Evolutionary conservation across 441 rosid genomes (phyloP), one percentile per base, ranked within the genome.

Genomic region (Manihot esculenta): DNA sequence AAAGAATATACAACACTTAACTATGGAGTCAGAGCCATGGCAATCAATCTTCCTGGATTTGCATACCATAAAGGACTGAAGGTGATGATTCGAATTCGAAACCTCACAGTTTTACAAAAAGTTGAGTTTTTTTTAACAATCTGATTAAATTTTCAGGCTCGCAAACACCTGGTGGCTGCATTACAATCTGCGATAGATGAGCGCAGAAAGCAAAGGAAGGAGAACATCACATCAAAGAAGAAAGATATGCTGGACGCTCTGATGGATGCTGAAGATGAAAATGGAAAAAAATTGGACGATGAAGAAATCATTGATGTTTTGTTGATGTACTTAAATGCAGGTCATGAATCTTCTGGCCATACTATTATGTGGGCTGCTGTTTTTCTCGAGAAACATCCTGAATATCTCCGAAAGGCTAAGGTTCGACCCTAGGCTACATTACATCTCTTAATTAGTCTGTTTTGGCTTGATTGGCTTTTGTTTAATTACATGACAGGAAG

Each of bases 281-380:
- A 87, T 3, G 89, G 95, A 35, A 78, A 83, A 75, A 80, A 70
- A 74, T 76, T 94, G 71, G 80, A 74, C 0, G 86, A 92, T 0
- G 88, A 92, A 64, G 97, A 94, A 38, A 88, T 92, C 77, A 86
- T 90, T 18, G 97, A 94, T 65, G 60, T 94, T 42, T 59, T 90
- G 66, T 14, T 94, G 41, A 92, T 90, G 97, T 94, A 94, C 77
- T 79, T 94, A 59, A 92, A 92, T 79, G 97, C 94, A 0, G 97
- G 97, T 64, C 97, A 94, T 71, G 97, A 92, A 80, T 92, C 99
- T 54, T 94, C 97, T 0, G 99, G 89, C 30, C 99, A 94, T 75
- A 81, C 86, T 68, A 88, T 82, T 1, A 94, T 89, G 90, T 92
- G 97, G 99, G 85, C 97, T 0, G 66, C 89, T 42, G 18, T 86